Conservation (phyloP, 2,329 filamentous ascomycete genomes). For the Botrytis aclada region DNA sequence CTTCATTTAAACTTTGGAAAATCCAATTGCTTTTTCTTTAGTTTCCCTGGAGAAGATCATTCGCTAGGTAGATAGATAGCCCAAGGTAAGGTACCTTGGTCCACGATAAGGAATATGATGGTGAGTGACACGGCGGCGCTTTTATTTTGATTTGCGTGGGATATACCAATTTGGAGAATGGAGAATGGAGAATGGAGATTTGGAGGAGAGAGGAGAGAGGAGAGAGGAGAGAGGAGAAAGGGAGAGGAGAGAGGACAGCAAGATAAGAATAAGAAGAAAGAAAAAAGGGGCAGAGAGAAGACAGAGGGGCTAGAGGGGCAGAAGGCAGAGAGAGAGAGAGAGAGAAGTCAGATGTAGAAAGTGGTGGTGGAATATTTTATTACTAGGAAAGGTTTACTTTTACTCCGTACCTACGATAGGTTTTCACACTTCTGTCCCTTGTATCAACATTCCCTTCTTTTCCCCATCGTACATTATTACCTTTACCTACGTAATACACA, state of each 20-base stretch:
- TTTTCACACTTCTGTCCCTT: background rate
- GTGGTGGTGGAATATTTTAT: background rate
- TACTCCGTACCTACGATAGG: too few species aligned
- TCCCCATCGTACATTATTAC: background rate
- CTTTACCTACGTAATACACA: background rate
- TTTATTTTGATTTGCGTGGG: background rate
- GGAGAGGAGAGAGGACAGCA: too few species aligned
- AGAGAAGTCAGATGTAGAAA: background rate
- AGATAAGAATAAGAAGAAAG: background rate
- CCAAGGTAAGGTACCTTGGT: background rate
- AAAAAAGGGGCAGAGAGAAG: background rate
- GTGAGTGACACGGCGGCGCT: background rate
- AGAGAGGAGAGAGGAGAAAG: too few species aligned
- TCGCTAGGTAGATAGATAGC: background rate
- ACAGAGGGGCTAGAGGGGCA: background rate
- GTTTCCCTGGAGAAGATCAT: background rate
- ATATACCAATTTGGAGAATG: background rate
- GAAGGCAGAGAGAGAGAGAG: background rate
- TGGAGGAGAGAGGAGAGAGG: background rate
- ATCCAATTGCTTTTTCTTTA: background rate
- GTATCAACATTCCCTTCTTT: background rate
- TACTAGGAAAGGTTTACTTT: background rate
- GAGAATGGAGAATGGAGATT: background rate
- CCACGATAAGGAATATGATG: background rate
- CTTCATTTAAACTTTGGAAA: background rate